Conservation (phyloP, 2,329 filamentous ascomycete species). For the Hymenoscyphus fructigenus region DNA sequence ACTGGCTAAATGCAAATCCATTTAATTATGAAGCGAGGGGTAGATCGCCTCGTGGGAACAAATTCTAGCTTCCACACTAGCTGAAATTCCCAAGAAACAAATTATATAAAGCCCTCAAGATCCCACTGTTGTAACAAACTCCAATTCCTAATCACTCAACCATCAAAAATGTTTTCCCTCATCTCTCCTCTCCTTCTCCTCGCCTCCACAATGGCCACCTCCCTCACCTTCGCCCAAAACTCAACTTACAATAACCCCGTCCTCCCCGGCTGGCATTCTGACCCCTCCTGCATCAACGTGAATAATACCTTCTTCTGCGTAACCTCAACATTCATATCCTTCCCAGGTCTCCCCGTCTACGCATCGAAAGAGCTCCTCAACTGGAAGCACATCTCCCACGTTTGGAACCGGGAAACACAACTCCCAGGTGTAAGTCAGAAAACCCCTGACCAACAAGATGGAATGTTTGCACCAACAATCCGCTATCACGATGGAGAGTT, state of each 20-base stretch:
- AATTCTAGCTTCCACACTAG: not conserved
- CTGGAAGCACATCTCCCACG: slow-evolving; percentile 48
- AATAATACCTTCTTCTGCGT: slow-evolving; percentile 43
- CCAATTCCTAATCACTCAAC: not conserved
- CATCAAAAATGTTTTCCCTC: not conserved
- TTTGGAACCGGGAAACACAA: slow-evolving; percentile 40
- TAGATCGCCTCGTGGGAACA: not conserved
- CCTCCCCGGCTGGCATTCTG: slow-evolving; percentile 44
- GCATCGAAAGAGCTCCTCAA: slow-evolving; percentile 50
- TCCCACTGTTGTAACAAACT: not conserved
- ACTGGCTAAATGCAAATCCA: not conserved
- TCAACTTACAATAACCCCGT: slow-evolving; percentile 40
- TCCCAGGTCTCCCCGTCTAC: slow-evolving; percentile 45
- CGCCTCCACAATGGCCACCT: not conserved
- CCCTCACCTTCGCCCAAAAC: slow-evolving; percentile 4
- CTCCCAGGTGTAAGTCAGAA: slow-evolving; percentile 37
- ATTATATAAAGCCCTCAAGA: not conserved
- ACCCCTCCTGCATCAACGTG: slow-evolving; percentile 43
- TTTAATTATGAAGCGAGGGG: not conserved
- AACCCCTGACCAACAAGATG: slow-evolving; percentile 37
- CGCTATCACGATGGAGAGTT: slow-evolving; percentile 41
- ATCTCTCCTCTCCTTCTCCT: not conserved
- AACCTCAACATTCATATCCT: slow-evolving; percentile 41
- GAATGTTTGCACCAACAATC: slow-evolving; percentile 50
- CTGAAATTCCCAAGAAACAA: not conserved